A percentile compares a stretch with the other conserved stretches of the same genome.
Conservation (phyloP, 208 protist species). For the Crithidia brevicula region DNA sequence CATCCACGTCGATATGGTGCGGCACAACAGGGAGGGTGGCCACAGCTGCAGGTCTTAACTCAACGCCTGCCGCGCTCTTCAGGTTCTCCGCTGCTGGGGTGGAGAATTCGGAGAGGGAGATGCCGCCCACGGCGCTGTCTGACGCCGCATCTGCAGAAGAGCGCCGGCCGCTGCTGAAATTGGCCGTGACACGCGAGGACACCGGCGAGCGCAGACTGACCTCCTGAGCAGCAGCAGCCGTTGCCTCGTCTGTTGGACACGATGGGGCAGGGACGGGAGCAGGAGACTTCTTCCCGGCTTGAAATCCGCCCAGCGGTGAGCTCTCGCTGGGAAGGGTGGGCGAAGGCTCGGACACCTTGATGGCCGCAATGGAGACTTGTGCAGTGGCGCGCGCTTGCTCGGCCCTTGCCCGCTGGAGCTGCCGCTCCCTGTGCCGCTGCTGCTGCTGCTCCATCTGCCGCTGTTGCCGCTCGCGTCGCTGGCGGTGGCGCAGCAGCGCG, state of each 20-base stretch:
- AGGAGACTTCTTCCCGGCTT: too few relatives aligned
- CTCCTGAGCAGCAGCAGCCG: background rate
- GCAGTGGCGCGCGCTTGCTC: too few relatives aligned
- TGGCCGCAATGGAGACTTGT: too few relatives aligned
- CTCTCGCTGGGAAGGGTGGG: background rate
- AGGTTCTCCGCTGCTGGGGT: background rate
- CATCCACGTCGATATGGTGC: background rate
- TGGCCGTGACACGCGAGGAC: background rate
- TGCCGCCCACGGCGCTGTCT: slow-evolving; percentile 12
- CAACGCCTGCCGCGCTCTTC: background rate
- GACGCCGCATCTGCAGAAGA: slow-evolving; percentile 10
- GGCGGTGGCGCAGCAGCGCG: slow-evolving; percentile 7
- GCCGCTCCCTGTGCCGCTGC: slow-evolving; percentile 6
- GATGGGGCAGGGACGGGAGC: too few relatives aligned
- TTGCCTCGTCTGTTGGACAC: background rate
- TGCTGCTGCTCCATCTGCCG: slow-evolving; percentile 1
- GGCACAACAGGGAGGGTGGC: background rate
- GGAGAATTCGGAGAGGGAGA: slow-evolving; percentile 19
- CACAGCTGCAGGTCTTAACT: background rate
- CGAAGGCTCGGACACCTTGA: background rate
- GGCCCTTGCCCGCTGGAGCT: background rate
- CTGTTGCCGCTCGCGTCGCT: slow-evolving; percentile 13
- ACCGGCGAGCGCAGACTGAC: slow-evolving; percentile 2
- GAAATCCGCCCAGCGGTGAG: background rate
- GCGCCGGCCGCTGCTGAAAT: slow-evolving; percentile 3